phyloP scores from a whole-genome alignment of 2,329 filamentous ascomycete species.

The Graphilbum fragrans region DNA sequence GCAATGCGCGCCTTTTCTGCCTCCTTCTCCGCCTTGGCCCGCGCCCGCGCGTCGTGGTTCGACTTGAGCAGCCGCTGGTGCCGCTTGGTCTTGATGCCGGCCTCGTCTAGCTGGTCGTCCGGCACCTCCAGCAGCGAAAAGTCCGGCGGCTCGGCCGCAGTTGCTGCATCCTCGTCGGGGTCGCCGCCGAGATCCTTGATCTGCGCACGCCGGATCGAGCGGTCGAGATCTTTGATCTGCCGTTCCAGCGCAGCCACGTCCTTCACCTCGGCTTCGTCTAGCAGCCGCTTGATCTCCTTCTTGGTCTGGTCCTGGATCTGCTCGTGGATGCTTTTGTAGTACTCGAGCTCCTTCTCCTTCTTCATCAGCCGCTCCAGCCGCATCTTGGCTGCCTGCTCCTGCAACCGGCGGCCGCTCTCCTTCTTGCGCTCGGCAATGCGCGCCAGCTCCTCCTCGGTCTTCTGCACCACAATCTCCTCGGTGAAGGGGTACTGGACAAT shows the following conservation, averaged over 20 bases:
- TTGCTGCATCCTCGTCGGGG: constrained; percentile 55
- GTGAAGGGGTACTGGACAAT: constrained; percentile 90
- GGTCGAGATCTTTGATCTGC: constrained; percentile 78
- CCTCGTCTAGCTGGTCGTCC: constrained; percentile 88
- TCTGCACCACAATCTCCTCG: constrained; percentile 80
- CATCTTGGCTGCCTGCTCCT: constrained; percentile 97
- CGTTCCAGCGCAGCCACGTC: constrained; percentile 80
- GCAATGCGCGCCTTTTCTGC: constrained; percentile 74
- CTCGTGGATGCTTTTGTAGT: constrained; percentile 73
- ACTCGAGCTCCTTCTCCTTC: constrained; percentile 91
- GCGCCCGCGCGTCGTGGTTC: constrained; percentile 80
- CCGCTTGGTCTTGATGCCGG: constrained; percentile 79
- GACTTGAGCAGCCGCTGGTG: constrained; percentile 89
- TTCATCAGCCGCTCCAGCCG: constrained; percentile 86
- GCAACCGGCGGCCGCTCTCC: constrained; percentile 79
- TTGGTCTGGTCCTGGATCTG: constrained; percentile 68
- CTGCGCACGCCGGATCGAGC: constrained; percentile 75
- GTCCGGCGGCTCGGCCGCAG: constrained; percentile 68
- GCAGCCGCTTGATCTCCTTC: constrained; percentile 75
- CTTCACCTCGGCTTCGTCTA: constrained; percentile 86
- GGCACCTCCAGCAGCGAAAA: constrained; percentile 83
- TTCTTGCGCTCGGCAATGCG: constrained; percentile 87
- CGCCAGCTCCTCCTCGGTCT: constrained; percentile 87
- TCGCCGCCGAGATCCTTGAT: constrained; percentile 81
- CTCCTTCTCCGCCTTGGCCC: constrained; percentile 95